Evolutionary conservation across 306 rosid genomes (phyloP), one percentile per base, ranked within the genome.

Genomic region (Cicer cuneatum): DNA sequence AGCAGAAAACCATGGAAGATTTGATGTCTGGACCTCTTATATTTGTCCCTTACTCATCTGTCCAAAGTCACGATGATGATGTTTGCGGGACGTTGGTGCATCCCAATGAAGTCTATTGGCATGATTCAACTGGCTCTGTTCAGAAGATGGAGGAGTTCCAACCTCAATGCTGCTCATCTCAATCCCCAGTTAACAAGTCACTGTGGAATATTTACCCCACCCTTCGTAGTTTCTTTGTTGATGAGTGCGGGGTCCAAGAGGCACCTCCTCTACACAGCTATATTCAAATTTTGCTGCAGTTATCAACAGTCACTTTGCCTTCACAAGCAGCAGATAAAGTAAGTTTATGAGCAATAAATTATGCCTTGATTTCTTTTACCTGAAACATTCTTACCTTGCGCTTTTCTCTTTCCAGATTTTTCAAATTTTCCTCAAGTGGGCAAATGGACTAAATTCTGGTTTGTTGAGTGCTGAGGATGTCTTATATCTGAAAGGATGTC

Each of bases 381-480:
- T 60, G 67, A 76, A 75, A 60, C 76, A 63, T 75, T 62, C 70
- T 73, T 66, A 82, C 29, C 83, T 39, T 42, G 73, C 68, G 14
- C 40, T 8, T 53, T 63, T 56, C 29, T 21, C 60, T 59, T 49
- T 65, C 19, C 80, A 91, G 98, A 93, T 89, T 84, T 86, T 88
- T 76, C 89, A 87, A 77, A 88, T 93, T 78, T 86, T 89, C 63
- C 80, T 87, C 49, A 87, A 82, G 88, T 91, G 98, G 97, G 85
- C 89, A 1, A 88, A 88, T 76, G 98, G 90, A 69, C 82, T 93
- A 40, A 79, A 83, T 35, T 87, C 91, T 49, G 96, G 87, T 70
- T 80, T 82, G 53, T 69, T 91, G 71, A 79, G 85, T 76, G 54
- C 75, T 45, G 96, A 85, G 56, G 94, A 88, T 69, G 76, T 85